These are phyloP conservation scores for Nakataea oryzae DNA, from an alignment of 2,329 filamentous ascomycete species.

Conservation along the genomic window DNA sequence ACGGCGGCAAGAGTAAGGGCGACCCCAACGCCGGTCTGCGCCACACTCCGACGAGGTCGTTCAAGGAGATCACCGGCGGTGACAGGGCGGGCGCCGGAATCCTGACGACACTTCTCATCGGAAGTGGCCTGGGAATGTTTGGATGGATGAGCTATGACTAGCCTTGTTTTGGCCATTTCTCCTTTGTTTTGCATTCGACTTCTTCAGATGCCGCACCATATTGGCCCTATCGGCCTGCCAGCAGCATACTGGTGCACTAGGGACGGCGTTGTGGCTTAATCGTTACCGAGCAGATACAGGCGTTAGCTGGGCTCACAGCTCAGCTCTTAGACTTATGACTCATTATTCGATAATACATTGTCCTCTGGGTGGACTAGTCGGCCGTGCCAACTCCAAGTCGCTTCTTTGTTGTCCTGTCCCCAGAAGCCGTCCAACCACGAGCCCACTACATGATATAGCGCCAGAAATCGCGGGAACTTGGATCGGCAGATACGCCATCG, in stretches of 20 bases:
- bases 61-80: constrained; percentile 11
- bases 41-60: background rate
- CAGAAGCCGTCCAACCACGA: too few relatives aligned
- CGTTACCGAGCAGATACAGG: background rate
- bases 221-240: background rate
- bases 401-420: background rate
- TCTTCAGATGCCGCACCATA: background rate
- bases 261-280: background rate
- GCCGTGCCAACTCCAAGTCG: too few relatives aligned
- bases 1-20: constrained; percentile 29
- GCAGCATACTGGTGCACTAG: background rate
- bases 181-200: background rate
- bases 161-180: background rate
- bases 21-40: constrained; percentile 17
- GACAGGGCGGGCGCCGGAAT: constrained; percentile 31
- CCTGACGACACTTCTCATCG: constrained; percentile 23
- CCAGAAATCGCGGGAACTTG: background rate
- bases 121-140: constrained; percentile 18
- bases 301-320: background rate
- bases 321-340: background rate
- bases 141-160: constrained; percentile 19
- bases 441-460: background rate
- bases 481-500: background rate
- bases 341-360: background rate
- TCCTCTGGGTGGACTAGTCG: background rate